A percentile compares a stretch with the other conserved stretches of the same genome.
Conservation (phyloP, 1,284 basidiomycete species). For the Naganishia cerealis region DNA sequence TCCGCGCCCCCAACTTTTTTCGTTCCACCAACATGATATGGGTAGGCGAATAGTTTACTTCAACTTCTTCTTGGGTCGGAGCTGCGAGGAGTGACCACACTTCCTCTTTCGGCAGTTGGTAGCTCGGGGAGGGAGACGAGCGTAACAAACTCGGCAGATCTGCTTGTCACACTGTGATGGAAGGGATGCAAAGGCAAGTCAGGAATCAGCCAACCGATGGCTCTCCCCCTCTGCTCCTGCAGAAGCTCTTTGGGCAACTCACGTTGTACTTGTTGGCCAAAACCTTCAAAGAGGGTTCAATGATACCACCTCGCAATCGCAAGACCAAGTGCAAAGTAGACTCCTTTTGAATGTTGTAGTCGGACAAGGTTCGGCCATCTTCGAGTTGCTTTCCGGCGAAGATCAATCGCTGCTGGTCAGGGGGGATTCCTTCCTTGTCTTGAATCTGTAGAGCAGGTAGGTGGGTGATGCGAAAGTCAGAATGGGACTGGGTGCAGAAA, state of each 20-base stretch:
- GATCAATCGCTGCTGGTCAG: constrained; percentile 90
- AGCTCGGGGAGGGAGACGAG: constrained; percentile 95
- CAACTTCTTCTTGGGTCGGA: constrained; percentile 86
- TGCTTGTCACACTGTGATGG: constrained; percentile 74
- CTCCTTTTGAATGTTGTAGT: constrained; percentile 99
- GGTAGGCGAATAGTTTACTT: constrained; percentile 65
- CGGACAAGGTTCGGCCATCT: constrained; percentile 88
- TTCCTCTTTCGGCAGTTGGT: constrained; percentile 84
- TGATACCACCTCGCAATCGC: constrained; percentile 97
- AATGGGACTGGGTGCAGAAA: neutral
- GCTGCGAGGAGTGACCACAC: constrained; percentile 90
- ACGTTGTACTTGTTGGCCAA: constrained; percentile 91
- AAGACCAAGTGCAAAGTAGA: constrained; percentile 96
- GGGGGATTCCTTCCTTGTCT: constrained; percentile 72
- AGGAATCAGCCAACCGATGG: neutral
- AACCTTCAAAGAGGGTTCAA: constrained; percentile 97
- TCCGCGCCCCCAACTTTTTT: neutral
- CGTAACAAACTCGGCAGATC: constrained; percentile 99
- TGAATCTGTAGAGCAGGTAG: constrained; percentile 55
- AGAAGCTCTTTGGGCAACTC: too few species aligned
- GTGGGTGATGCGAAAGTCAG: constrained; percentile 31
- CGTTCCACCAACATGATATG: neutral
- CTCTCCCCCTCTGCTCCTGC: neutral
- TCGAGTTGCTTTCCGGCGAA: constrained; percentile 95
- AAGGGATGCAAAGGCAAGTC: neutral